Percentiles rank a stretch among this genome's conserved stretches.
phyloP scores from a whole-genome alignment of 805 yeast species.

The Metschnikowia baotianmanensis region DNA sequence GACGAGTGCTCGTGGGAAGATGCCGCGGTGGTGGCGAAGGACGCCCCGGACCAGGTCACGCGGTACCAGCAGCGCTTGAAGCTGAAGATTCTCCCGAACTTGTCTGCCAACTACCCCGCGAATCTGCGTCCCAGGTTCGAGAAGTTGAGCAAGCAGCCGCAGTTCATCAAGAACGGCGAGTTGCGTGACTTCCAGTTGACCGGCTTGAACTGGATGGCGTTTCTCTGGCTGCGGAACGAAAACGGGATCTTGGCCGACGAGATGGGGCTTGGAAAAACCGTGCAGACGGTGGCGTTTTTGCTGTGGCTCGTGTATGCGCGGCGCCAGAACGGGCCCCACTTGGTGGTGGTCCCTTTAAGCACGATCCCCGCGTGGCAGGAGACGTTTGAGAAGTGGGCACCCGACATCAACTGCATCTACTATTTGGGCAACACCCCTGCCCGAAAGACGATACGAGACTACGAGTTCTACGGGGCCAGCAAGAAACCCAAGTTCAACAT shows the following conservation, averaged over 20 bases:
- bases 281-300: constrained; percentile 90
- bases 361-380: constrained; percentile 99
- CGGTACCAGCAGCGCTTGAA: constrained; percentile 77
- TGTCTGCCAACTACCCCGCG: constrained; percentile 72
- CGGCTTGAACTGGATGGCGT: constrained; percentile 99
- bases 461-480: constrained; percentile 68
- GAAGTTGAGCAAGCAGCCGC: constrained; percentile 82
- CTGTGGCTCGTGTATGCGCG: constrained; percentile 95
- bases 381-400: constrained; percentile 96
- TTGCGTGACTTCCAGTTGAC: constrained; percentile 96
- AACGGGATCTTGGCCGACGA: constrained; percentile 98
- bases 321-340: constrained; percentile 95
- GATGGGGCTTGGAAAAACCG: constrained; percentile 98
- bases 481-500: constrained; percentile 85
- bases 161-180: constrained; percentile 85
- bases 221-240: constrained; percentile 95
- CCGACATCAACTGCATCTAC: constrained; percentile 88
- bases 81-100: constrained; percentile 79
- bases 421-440: constrained; percentile 91
- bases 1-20: constrained; percentile 98
- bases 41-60: constrained; percentile 81
- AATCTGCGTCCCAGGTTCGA: constrained; percentile 82
- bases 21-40: constrained; percentile 79
- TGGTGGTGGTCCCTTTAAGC: constrained; percentile 93
- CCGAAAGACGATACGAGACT: constrained; percentile 75